Conservation (phyloP, 129 eudicot species). For the Erigeron canadensis region DNA sequence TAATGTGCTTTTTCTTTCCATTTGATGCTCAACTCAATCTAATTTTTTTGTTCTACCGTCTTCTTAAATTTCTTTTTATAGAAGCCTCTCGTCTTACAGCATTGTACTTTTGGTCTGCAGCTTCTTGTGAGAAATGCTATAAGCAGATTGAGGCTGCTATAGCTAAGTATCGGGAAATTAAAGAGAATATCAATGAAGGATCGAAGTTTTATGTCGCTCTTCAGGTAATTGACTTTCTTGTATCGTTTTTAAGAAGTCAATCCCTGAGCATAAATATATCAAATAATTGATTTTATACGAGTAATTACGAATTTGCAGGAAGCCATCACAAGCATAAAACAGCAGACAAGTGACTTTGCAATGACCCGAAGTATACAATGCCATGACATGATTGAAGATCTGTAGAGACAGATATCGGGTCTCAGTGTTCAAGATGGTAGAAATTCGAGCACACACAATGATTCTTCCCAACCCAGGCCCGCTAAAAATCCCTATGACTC, state of each 20-base stretch:
- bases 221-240: conserved; percentile 50
- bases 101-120: conserved; percentile 34
- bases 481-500: conserved; percentile 36
- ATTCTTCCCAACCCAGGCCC: conserved; percentile 35
- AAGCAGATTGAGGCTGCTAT: conserved; percentile 95
- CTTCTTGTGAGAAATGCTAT: conserved; percentile 72
- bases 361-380: conserved; percentile 93
- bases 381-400: conserved; percentile 85
- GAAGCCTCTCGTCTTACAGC: not conserved
- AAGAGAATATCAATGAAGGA: conserved; percentile 88
- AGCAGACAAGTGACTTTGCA: conserved; percentile 82
- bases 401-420: conserved; percentile 67
- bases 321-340: conserved; percentile 79
- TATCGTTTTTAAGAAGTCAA: not conserved
- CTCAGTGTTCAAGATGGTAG: conserved; percentile 70
- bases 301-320: conserved; percentile 52
- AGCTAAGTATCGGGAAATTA: conserved; percentile 75
- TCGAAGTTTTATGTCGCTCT: conserved; percentile 92
- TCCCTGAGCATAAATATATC: not conserved
- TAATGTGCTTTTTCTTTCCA: not conserved
- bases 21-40: not conserved
- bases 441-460: conserved; percentile 41
- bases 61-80: not conserved
- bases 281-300: not conserved
- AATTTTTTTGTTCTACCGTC: no score